Evolutionary conservation across 805 yeast genomes (phyloP).

Genomic region (Lipomyces sp.): DNA sequence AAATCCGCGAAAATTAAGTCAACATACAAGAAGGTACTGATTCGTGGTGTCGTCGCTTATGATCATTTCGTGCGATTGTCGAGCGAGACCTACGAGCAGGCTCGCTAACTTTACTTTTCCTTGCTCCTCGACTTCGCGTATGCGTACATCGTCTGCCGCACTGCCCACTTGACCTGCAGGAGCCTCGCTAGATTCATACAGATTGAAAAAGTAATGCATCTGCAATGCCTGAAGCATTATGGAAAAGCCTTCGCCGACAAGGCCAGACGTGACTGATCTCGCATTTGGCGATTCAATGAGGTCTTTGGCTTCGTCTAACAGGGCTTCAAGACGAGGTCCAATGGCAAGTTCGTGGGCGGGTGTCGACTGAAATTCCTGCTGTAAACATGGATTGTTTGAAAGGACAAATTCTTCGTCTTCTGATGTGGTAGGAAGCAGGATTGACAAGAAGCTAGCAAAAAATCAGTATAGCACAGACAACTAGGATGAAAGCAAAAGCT

Average conservation of each 20-base stretch:
- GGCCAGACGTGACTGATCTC: constrained; percentile 38
- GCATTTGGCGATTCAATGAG: constrained; percentile 44
- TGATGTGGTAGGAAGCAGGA: constrained; percentile 21
- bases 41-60: constrained; percentile 39
- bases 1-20: no score
- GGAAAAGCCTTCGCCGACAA: constrained; percentile 47
- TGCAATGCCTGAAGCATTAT: constrained; percentile 45
- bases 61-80: constrained; percentile 58
- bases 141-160: no score
- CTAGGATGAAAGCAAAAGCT: no score
- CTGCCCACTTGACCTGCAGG: no score
- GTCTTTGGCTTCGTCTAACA: constrained; percentile 46
- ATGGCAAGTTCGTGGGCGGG: constrained; percentile 1
- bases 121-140: constrained; percentile 41
- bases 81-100: constrained; percentile 63
- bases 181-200: neutral
- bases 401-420: constrained; percentile 29
- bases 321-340: constrained; percentile 33
- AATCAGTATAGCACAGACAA: no score
- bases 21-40: constrained; percentile 41
- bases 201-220: constrained; percentile 4
- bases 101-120: constrained; percentile 56
- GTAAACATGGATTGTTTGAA: constrained; percentile 6
- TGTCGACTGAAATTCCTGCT: constrained; percentile 7
- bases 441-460: constrained; percentile 4